Evolutionary conservation across 805 yeast genomes (phyloP).

Genomic region (Schwanniomyces polymorphus): DNA sequence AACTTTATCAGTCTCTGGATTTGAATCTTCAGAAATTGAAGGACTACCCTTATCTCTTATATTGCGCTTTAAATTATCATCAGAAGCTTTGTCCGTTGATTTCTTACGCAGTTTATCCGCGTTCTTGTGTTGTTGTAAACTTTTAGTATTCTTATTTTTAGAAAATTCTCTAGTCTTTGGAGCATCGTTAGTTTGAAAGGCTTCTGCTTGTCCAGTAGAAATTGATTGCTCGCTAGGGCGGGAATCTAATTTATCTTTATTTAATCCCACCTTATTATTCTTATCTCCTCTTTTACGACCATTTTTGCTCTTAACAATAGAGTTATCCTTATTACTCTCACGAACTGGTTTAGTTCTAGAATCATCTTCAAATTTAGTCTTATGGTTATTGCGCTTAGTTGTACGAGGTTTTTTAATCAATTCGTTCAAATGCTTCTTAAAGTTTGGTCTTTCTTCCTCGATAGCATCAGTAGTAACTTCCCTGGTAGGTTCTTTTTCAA

Average conservation of each 20-base stretch:
- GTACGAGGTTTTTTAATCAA: slow-evolving; percentile 18
- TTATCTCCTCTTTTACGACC: background rate
- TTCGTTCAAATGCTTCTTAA: slow-evolving; percentile 30
- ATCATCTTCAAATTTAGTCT: background rate
- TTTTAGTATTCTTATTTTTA: background rate
- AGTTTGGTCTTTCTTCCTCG: slow-evolving; percentile 27
- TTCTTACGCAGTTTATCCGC: background rate
- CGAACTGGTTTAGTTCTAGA: background rate
- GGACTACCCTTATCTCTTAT: background rate
- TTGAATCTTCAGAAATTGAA: background rate
- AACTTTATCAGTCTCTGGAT: background rate
- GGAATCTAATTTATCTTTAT: background rate
- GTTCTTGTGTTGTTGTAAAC: background rate
- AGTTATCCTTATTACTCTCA: background rate
- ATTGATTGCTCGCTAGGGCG: background rate
- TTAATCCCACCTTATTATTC: background rate
- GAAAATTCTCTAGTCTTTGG: background rate
- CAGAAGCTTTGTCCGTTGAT: background rate
- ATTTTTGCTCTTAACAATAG: background rate
- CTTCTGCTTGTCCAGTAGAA: background rate
- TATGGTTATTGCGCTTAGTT: slow-evolving; percentile 6
- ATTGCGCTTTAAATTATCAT: background rate
- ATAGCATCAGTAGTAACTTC: slow-evolving; percentile 4
- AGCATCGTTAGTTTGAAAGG: background rate
- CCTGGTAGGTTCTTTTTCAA: background rate